Conservation (phyloP, 73 alveolate species). For the Tetrahymena malaccensis region DNA sequence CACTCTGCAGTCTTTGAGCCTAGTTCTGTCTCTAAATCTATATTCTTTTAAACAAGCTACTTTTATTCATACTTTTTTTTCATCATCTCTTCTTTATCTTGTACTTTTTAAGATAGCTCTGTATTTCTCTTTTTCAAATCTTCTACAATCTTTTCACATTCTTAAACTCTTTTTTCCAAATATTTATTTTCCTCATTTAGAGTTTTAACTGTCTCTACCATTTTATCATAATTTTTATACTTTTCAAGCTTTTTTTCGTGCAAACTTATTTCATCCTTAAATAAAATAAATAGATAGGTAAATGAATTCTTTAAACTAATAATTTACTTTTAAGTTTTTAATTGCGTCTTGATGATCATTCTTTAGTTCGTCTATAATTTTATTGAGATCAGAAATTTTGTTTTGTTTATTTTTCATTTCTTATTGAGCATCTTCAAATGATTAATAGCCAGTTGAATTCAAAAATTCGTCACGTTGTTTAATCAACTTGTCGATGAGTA, state of each 20-base stretch:
- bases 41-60: neutral
- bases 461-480: neutral
- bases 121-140: neutral
- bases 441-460: neutral
- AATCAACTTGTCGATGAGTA: neutral
- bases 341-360: neutral
- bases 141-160: neutral
- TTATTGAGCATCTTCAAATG: neutral
- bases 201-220: neutral
- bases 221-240: neutral
- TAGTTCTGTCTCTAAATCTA: neutral
- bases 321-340: neutral
- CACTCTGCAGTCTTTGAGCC: neutral
- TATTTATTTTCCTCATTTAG: neutral
- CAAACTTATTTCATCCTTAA: neutral
- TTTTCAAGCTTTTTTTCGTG: neutral
- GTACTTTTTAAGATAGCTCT: neutral
- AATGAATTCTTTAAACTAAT: neutral
- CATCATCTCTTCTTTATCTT: neutral
- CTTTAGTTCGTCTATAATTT: neutral
- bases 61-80: neutral
- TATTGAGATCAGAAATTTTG: neutral
- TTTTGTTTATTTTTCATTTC: neutral
- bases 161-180: neutral
- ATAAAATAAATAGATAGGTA: neutral